A percentile compares a stretch with the other conserved stretches of the same genome.
phyloP scores from a whole-genome alignment of 495 filamentous ascomycete species.

The Barbatosphaeria neglecta region DNA sequence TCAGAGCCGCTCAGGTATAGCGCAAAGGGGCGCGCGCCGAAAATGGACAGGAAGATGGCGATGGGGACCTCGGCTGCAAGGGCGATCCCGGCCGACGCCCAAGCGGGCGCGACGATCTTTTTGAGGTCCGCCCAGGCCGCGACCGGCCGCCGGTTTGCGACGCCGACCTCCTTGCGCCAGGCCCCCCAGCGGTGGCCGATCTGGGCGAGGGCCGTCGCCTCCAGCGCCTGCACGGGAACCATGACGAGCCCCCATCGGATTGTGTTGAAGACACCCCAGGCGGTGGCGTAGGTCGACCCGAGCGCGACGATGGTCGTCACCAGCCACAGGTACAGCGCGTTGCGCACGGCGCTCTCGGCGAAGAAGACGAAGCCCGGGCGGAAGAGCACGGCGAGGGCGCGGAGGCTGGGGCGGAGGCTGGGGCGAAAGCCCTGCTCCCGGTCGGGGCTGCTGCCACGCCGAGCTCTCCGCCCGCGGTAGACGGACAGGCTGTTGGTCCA shows the following conservation, averaged over 20 bases:
- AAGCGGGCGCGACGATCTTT: slow-evolving; percentile 40
- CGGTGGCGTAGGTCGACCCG: slow-evolving; percentile 54
- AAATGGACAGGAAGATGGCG: slow-evolving; percentile 49
- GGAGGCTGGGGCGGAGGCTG: slow-evolving; percentile 18
- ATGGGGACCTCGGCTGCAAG: slow-evolving; percentile 49
- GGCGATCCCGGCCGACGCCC: slow-evolving; percentile 38
- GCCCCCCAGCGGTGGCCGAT: slow-evolving; percentile 57
- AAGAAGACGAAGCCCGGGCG: slow-evolving; percentile 49
- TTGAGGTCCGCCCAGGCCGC: slow-evolving; percentile 25
- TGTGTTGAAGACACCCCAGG: slow-evolving; percentile 66
- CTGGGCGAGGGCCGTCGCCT: slow-evolving; percentile 53
- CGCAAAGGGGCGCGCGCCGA: slow-evolving; percentile 48
- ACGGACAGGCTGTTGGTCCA: slow-evolving; percentile 20
- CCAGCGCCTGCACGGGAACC: slow-evolving; percentile 59
- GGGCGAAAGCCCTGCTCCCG: slow-evolving; percentile 8
- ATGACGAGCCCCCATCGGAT: slow-evolving; percentile 72
- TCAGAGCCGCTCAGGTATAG: slow-evolving; percentile 43
- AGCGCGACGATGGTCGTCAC: slow-evolving; percentile 51
- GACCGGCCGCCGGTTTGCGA: slow-evolving; percentile 22
- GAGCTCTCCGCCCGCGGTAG: too few species aligned
- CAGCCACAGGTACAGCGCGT: slow-evolving; percentile 63
- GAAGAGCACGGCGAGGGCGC: slow-evolving; percentile 37
- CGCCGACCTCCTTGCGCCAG: slow-evolving; percentile 36
- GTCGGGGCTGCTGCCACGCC: too few species aligned
- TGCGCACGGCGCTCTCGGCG: slow-evolving; percentile 52